Evolutionary conservation across 805 yeast species (phyloP).

Genomic region (Zygotorulaspora florentina): DNA sequence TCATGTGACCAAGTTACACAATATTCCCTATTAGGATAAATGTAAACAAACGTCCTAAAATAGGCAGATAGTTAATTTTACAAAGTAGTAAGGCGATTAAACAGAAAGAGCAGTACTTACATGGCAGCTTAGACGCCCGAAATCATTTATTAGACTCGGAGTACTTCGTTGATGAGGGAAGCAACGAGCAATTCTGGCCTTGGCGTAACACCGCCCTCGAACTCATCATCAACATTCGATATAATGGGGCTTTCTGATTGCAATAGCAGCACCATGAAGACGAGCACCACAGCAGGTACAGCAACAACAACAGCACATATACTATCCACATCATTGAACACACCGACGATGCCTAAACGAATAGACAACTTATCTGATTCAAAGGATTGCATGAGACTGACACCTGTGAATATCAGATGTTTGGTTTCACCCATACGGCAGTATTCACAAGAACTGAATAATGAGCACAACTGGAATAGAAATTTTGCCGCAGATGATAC

Average conservation of each 20-base stretch:
- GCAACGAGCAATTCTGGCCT: not conserved
- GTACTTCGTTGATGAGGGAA: not conserved
- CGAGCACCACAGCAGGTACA: constrained; percentile 1
- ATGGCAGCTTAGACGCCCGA: not conserved
- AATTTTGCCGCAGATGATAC: constrained; percentile 11
- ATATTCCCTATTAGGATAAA: constrained; percentile 12
- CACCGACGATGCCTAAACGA: constrained; percentile 4
- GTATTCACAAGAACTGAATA: not conserved
- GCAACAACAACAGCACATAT: constrained; percentile 5
- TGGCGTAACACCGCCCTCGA: constrained; percentile 5
- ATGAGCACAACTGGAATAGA: constrained; percentile 1
- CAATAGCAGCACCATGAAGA: constrained; percentile 1
- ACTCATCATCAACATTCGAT: constrained; percentile 7
- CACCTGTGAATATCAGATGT: constrained; percentile 25
- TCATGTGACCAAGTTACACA: constrained; percentile 7
- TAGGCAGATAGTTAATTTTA: constrained; percentile 5
- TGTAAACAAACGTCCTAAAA: constrained; percentile 14
- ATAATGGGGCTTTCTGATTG: constrained; percentile 7
- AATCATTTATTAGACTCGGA: not conserved
- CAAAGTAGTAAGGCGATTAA: not conserved
- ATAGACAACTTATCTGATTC: constrained; percentile 6
- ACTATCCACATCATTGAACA: not conserved
- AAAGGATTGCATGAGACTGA: constrained; percentile 28
- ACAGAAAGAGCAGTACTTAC: too few species aligned
- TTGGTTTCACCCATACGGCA: constrained; percentile 16